Base-by-base conservation (phyloP, 345 rosid species). In the Anastatica hierochuntica region DNA sequence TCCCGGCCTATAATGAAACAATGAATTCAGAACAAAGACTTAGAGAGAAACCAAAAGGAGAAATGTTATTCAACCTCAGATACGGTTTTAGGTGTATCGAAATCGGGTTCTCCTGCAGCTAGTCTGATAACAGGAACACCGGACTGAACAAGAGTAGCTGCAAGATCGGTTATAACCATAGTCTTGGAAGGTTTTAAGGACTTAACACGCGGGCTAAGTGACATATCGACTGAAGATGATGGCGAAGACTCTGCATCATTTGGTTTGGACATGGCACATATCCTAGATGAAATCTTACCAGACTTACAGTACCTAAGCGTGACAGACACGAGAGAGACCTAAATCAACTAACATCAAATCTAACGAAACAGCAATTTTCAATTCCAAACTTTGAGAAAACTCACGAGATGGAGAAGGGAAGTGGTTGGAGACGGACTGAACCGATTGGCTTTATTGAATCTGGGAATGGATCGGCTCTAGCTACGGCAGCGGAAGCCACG, bases 91-190 rank as follows among this genome's bases (percentile, higher is more conserved):
- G 98, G 97, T 1, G 98, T 92, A 50, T 88, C 94, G 40, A 88
- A 92, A 79, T 92, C 98, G 7, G 98, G 97, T 55, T 92, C 98
- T 43, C 98, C 98, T 20, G 97, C 98, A 49, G 98, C 98, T 74
- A 92, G 74, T 9, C 88, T 73, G 56, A 92, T 81, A 35, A 92
- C 79, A 2, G 97, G 95, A 13, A 85, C 74, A 46, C 98, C 98
- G 13, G 97, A 84, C 68, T 83, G 84, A 6, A 52, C 77, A 70
- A 92, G 97, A 40, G 97, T 90, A n/a, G 90, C 73, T 2, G 97
- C 95, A 49, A 83, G 94, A 62, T 92, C 97, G 41, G 84, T 81
- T 58, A 92, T 81, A 46, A 85, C 97, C 66, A 92, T 86, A 0
- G 99, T 92, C 70, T 88, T 92, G 1, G 97, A 92, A 12, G 97